These are phyloP conservation scores for Hypericum perforatum DNA, from an alignment of 345 rosid genomes.

Conservation along the genomic window DNA sequence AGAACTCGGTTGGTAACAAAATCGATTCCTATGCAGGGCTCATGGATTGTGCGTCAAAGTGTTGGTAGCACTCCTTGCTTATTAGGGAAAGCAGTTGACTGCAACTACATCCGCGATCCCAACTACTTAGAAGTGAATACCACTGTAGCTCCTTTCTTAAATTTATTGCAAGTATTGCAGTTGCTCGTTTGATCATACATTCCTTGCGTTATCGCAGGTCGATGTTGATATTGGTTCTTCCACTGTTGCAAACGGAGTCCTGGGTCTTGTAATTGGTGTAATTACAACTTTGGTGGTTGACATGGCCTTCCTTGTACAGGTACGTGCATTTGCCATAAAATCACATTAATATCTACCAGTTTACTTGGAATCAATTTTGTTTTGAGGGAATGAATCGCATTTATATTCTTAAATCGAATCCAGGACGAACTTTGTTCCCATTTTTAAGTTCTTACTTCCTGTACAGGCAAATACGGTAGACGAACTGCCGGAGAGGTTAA, in stretches of 20 bases:
- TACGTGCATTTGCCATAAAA: constrained; percentile 8
- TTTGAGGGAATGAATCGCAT: too few species aligned
- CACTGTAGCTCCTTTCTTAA: not conserved
- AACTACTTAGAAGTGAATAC: constrained; percentile 72
- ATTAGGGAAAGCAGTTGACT: constrained; percentile 91
- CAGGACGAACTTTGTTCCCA: too few species aligned
- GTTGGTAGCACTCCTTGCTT: constrained; percentile 98
- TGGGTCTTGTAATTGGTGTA: constrained; percentile 95
- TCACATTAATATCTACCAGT: not conserved
- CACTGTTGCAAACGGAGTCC: constrained; percentile 94
- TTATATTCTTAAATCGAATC: too few species aligned
- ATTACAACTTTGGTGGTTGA: constrained; percentile 87
- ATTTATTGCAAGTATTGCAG: not conserved
- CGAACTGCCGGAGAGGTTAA: constrained; percentile 82
- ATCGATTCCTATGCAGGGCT: too few species aligned
- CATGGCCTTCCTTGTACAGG: constrained; percentile 99
- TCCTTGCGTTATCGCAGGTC: constrained; percentile 36
- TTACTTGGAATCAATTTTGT: not conserved
- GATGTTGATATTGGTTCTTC: constrained; percentile 98
- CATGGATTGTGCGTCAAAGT: constrained; percentile 99
- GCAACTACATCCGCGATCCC: constrained; percentile 85
- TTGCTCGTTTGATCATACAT: constrained; percentile 9
- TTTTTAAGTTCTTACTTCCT: too few species aligned
- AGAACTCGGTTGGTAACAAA: too few species aligned
- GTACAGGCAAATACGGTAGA: constrained; percentile 69